Evolutionary conservation across 768 basidiomycete species (phyloP).

Genomic region (Wakefieldia striispora): DNA sequence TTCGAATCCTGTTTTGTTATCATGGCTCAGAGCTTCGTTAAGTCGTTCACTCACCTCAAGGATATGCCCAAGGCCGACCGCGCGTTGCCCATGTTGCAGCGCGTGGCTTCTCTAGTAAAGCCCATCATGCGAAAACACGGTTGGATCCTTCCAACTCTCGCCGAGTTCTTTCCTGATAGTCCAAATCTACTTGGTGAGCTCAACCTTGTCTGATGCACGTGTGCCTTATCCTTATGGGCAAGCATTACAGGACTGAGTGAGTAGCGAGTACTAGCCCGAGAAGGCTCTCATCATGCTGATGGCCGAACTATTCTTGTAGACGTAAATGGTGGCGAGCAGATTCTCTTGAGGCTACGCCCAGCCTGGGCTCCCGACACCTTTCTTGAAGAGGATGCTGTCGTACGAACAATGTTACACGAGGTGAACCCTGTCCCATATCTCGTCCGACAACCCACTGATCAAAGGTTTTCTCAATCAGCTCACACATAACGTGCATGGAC

Average conservation of each 20-base stretch:
- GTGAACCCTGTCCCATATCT: slow-evolving; percentile 34
- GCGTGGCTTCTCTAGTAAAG: slow-evolving; percentile 77
- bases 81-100: slow-evolving; percentile 66
- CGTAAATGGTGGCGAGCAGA: slow-evolving; percentile 77
- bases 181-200: slow-evolving; percentile 68
- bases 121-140: slow-evolving; percentile 88
- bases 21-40: slow-evolving; percentile 60
- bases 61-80: slow-evolving; percentile 62
- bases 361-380: slow-evolving; percentile 66
- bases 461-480: slow-evolving; percentile 49
- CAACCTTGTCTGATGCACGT: neutral
- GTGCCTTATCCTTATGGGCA: slow-evolving; percentile 6
- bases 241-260: slow-evolving; percentile 36
- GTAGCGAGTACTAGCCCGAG: slow-evolving; percentile 11
- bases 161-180: slow-evolving; percentile 84
- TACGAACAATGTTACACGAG: slow-evolving; percentile 90
- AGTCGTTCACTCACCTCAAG: slow-evolving; percentile 70
- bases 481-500: slow-evolving; percentile 85
- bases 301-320: slow-evolving; percentile 40
- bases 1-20: neutral
- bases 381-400: slow-evolving; percentile 68
- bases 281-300: neutral
- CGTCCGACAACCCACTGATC: neutral
- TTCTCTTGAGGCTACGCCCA: slow-evolving; percentile 79
- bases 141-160: slow-evolving; percentile 77